A percentile compares a stretch with the other conserved stretches of the same genome.
phyloP scores from a whole-genome alignment of 2,329 filamentous ascomycete species.

The Claviceps quebecensis region DNA sequence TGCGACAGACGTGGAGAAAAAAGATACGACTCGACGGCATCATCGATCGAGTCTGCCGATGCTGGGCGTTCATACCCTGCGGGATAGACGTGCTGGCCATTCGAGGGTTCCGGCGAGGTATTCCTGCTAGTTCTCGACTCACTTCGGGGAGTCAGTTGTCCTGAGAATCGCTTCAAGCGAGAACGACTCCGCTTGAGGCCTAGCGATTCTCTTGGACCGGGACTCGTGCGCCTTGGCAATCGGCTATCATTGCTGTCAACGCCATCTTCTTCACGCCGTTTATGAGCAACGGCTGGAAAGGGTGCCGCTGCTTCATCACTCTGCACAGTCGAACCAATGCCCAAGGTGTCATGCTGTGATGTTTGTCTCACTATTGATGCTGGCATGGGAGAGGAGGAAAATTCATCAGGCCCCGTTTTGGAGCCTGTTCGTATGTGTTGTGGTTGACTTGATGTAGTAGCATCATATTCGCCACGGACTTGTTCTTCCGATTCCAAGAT shows the following conservation, averaged over 20 bases:
- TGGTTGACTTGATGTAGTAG: background rate
- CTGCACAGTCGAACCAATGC: constrained; percentile 18
- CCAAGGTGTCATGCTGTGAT: constrained; percentile 13
- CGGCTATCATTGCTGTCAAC: constrained; percentile 30
- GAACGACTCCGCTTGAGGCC: constrained; percentile 42
- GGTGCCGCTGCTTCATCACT: constrained; percentile 56
- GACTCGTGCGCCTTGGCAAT: constrained; percentile 33
- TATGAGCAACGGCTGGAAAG: constrained; percentile 53
- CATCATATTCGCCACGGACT: background rate
- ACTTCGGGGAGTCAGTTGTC: constrained; percentile 26
- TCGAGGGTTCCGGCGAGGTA: constrained; percentile 13
- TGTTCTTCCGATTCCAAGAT: constrained; percentile 31
- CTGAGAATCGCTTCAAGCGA: constrained; percentile 43
- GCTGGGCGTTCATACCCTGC: constrained; percentile 56
- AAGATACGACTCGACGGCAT: constrained; percentile 75
- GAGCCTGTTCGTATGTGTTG: constrained; percentile 2
- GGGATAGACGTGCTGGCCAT: constrained; percentile 16
- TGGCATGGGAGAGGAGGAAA: constrained; percentile 8
- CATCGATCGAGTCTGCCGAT: constrained; percentile 76
- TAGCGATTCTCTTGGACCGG: constrained; percentile 30
- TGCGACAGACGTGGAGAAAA: constrained; percentile 74
- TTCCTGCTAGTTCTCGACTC: constrained; percentile 21
- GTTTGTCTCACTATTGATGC: constrained; percentile 9
- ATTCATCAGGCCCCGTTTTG: constrained; percentile 10
- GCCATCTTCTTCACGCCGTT: constrained; percentile 37